Percentiles rank a stretch among this genome's conserved stretches.
Conservation (phyloP, 2,329 filamentous ascomycete species). For the Chrysoporthe puriensis region DNA sequence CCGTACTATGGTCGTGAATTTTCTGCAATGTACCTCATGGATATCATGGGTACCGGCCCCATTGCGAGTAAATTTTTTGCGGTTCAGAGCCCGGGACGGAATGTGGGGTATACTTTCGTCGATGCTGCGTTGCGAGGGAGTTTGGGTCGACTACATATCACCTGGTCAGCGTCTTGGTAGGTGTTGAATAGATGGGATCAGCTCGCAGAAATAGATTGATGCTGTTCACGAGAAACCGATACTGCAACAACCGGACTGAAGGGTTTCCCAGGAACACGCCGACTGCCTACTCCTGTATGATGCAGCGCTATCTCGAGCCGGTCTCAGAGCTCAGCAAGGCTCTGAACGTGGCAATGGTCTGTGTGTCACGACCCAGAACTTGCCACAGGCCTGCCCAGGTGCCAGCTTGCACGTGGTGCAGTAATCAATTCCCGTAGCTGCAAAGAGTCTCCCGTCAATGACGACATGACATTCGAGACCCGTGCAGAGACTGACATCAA, state of each 20-base stretch:
- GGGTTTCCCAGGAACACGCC: not conserved
- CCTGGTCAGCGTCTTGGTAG: not conserved
- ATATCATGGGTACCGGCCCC: slow-evolving; percentile 2
- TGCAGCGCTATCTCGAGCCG: not conserved
- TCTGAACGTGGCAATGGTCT: not conserved
- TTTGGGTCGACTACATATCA: not conserved
- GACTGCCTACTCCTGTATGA: not conserved
- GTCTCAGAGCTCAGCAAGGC: not conserved
- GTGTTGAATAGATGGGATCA: not conserved
- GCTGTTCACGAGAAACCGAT: not conserved
- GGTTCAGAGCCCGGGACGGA: not conserved
- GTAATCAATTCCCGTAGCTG: not conserved
- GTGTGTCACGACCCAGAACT: not conserved
- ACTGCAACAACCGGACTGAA: not conserved
- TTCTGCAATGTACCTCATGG: slow-evolving; percentile 1
- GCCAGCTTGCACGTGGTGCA: not conserved
- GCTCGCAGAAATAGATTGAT: not conserved
- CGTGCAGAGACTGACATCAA: not conserved
- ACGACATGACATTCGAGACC: not conserved
- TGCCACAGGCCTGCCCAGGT: not conserved
- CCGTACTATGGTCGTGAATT: slow-evolving; percentile 12
- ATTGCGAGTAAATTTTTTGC: not conserved
- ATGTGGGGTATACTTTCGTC: not conserved
- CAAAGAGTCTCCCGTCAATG: not conserved
- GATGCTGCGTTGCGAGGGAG: not conserved